Evolutionary conservation across 2,329 filamentous ascomycete species (phyloP).

Genomic region (Colletotrichum nymphaeae): DNA sequence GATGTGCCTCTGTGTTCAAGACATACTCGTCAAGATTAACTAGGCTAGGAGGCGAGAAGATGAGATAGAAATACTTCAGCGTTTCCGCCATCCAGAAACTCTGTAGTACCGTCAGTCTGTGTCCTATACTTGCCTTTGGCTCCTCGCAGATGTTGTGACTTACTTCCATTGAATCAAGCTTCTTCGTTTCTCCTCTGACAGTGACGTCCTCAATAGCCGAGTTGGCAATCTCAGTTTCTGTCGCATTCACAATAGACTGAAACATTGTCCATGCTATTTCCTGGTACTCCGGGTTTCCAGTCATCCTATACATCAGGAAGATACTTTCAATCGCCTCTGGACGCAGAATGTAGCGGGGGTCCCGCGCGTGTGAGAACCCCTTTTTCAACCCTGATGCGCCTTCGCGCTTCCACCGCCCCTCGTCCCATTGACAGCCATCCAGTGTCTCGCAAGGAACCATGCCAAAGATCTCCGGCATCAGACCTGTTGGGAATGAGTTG

Average conservation of each 20-base stretch:
- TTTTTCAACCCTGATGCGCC: constrained; percentile 48
- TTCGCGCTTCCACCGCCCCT: constrained; percentile 36
- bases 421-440: constrained; percentile 61
- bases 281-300: constrained; percentile 58
- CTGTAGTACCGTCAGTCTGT: constrained; percentile 49
- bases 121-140: neutral
- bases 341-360: constrained; percentile 62
- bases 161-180: constrained; percentile 55
- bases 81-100: constrained; percentile 81
- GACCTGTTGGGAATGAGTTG: constrained; percentile 56
- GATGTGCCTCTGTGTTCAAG: constrained; percentile 66
- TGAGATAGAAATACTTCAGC: constrained; percentile 79
- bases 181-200: constrained; percentile 49
- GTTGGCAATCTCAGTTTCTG: constrained; percentile 59
- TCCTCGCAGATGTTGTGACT: constrained; percentile 35
- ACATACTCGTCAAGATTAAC: constrained; percentile 77
- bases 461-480: constrained; percentile 64
- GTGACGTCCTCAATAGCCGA: constrained; percentile 64
- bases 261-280: constrained; percentile 67
- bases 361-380: constrained; percentile 72
- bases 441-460: constrained; percentile 51
- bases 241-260: constrained; percentile 56
- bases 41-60: constrained; percentile 73
- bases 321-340: constrained; percentile 65
- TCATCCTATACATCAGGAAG: constrained; percentile 66